These are phyloP conservation scores for Raphanus raphanistrum DNA, from an alignment of 345 rosid genomes.

Conservation along the genomic window DNA sequence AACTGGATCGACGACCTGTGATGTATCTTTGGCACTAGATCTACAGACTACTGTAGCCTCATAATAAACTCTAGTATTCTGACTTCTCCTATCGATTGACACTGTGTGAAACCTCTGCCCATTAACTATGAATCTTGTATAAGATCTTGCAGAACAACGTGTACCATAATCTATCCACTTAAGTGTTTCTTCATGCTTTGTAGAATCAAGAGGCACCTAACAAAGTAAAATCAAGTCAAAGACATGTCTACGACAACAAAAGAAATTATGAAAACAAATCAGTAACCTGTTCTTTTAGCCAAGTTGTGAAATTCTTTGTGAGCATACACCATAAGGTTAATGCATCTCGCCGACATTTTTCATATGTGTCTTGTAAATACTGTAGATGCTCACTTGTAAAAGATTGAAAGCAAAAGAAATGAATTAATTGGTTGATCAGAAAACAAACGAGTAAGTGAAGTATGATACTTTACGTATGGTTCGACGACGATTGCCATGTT, in stretches of 20 bases:
- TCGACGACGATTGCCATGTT: not conserved
- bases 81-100: not conserved
- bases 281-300: not conserved
- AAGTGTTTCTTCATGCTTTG: not conserved
- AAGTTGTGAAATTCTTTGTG: not conserved
- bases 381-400: not conserved
- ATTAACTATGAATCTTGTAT: not conserved
- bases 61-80: not conserved
- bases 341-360: not conserved
- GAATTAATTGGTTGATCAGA: not conserved
- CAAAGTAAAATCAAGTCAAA: not conserved
- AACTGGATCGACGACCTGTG: not conserved
- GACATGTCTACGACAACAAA: not conserved
- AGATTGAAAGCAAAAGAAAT: not conserved
- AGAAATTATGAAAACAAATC: not conserved
- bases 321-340: not conserved
- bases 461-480: not conserved
- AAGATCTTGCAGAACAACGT: not conserved
- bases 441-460: not conserved
- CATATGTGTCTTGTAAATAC: not conserved
- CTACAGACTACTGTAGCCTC: not conserved
- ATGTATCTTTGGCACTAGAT: not conserved
- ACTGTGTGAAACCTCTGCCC: not conserved
- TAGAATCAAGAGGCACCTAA: not conserved
- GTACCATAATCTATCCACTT: not conserved